A percentile compares a stretch with the other conserved stretches of the same genome.
These are phyloP conservation scores for Tolypocladium capitatum DNA, from an alignment of 2,329 filamentous ascomycete genomes.

Conservation along the genomic window DNA sequence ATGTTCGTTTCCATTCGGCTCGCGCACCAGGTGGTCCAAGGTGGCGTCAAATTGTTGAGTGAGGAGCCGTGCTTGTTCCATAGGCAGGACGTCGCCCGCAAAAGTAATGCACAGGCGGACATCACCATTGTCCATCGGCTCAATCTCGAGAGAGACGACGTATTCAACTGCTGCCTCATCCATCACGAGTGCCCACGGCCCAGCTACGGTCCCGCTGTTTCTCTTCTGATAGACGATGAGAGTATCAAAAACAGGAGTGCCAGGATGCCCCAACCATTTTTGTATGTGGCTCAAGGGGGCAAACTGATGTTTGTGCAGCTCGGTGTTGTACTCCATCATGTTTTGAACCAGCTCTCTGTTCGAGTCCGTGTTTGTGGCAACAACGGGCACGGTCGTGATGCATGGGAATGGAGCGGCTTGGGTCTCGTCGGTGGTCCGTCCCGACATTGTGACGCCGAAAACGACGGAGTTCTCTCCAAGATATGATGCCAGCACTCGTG, in stretches of 20 bases:
- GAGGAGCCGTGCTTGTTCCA: conserved; percentile 52
- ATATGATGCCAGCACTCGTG: conserved; percentile 60
- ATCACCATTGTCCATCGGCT: conserved; percentile 33
- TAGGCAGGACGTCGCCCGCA: conserved; percentile 49
- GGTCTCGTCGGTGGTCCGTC: conserved; percentile 49
- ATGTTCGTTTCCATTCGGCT: conserved; percentile 27
- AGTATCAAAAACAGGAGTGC: conserved; percentile 65
- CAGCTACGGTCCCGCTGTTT: conserved; percentile 8
- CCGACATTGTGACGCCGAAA: conserved; percentile 72
- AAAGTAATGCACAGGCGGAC: conserved; percentile 56
- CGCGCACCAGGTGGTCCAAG: conserved; percentile 43
- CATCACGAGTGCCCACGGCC: conserved; percentile 45
- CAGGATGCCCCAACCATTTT: conserved; percentile 51
- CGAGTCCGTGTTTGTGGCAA: conserved; percentile 39
- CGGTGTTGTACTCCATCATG: conserved; percentile 53
- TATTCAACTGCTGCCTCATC: conserved; percentile 67
- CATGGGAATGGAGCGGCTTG: conserved; percentile 58
- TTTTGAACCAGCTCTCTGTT: conserved; percentile 44
- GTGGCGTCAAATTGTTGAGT: conserved; percentile 59
- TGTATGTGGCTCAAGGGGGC: conserved; percentile 61
- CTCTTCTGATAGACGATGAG: conserved; percentile 71
- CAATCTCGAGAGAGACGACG: conserved; percentile 66
- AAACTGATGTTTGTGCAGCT: conserved; percentile 57
- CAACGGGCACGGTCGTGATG: conserved; percentile 66
- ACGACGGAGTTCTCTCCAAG: conserved; percentile 60